Conservation (phyloP, 2,329 filamentous ascomycete species). For the Ophiostoma perfectum region DNA sequence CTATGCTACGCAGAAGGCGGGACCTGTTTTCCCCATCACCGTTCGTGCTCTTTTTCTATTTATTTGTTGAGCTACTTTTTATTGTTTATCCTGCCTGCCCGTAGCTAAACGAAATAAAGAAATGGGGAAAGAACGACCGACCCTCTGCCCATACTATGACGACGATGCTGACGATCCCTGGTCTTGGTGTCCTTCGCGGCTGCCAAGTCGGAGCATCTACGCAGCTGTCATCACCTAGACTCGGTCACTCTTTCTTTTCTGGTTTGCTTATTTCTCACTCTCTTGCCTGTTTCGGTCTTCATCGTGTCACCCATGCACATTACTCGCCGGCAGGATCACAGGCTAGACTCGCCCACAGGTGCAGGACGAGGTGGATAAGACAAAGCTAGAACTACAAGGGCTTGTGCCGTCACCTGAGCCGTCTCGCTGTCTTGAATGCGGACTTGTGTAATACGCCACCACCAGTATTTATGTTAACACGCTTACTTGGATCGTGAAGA, state of each 20-base stretch:
- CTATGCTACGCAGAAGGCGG: neutral
- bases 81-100: neutral
- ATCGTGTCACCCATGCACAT: neutral
- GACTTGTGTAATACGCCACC: neutral
- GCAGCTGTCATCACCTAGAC: neutral
- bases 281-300: neutral
- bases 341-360: neutral
- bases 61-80: neutral
- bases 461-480: neutral
- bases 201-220: neutral
- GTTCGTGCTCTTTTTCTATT: neutral
- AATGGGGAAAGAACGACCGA: constrained; percentile 2
- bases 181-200: neutral
- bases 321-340: neutral
- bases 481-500: neutral
- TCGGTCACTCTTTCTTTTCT: neutral
- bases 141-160: neutral
- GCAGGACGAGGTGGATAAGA: neutral
- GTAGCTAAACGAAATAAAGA: neutral
- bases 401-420: neutral
- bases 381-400: neutral
- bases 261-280: neutral
- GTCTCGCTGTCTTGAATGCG: neutral
- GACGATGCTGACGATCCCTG: neutral
- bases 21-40: neutral